Conservation (phyloP, 164 flowering plant species). For the Tetrastigma voinierianum region DNA sequence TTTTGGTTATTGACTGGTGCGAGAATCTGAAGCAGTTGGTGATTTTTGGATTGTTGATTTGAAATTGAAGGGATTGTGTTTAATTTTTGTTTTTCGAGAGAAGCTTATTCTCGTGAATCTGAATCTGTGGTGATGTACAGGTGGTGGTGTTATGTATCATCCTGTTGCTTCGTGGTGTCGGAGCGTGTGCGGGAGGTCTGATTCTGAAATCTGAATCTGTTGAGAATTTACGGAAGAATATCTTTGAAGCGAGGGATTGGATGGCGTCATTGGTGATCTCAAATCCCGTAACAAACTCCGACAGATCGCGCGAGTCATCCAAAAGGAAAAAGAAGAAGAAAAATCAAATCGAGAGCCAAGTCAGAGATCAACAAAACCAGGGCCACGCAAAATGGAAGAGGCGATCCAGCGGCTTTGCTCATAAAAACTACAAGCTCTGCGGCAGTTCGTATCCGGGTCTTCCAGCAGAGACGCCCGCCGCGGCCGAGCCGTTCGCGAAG, state of each 20-base stretch:
- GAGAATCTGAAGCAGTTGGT: no score
- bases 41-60: no score
- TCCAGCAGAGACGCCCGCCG: constrained; percentile 26
- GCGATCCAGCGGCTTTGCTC: constrained; percentile 49
- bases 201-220: neutral
- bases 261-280: constrained; percentile 34
- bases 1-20: no score
- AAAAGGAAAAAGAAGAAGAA: constrained; percentile 46
- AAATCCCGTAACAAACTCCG: constrained; percentile 31
- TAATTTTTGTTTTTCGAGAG: no score
- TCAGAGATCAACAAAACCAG: neutral
- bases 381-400: constrained; percentile 40
- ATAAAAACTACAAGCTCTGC: constrained; percentile 59
- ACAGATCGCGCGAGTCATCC: constrained; percentile 23
- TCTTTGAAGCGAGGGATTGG: neutral
- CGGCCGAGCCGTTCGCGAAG: constrained; percentile 56
- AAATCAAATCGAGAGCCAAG: constrained; percentile 8
- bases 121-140: no score
- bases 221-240: neutral
- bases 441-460: constrained; percentile 32
- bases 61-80: no score
- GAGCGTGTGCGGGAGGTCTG: no score
- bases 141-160: no score
- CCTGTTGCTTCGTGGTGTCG: no score
- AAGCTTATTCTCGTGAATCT: no score